Evolutionary conservation across 257 asterid genomes (phyloP).

Genomic region (Leonotis leonurus): DNA sequence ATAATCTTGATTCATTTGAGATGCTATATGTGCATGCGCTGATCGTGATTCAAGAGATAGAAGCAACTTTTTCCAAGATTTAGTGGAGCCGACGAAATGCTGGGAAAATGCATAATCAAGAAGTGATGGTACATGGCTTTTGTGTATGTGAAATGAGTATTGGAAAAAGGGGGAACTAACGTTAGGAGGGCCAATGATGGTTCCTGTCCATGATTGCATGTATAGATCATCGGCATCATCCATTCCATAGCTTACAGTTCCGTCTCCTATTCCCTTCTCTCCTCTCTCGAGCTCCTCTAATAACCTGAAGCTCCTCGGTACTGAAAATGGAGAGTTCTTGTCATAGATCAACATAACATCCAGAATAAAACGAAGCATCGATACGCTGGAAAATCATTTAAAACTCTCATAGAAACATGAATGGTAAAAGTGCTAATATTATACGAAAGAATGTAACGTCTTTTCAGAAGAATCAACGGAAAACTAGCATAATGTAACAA

Average conservation of each 20-base stretch:
- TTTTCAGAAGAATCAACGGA: background rate
- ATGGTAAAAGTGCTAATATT: background rate
- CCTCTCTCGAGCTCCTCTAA: constrained; percentile 88
- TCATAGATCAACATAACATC: background rate
- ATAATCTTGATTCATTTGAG: background rate
- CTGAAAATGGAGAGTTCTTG: constrained; percentile 27
- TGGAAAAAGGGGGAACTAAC: constrained; percentile 28
- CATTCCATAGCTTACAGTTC: constrained; percentile 91
- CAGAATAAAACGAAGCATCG: background rate
- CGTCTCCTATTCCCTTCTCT: constrained; percentile 90
- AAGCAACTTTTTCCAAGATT: background rate
- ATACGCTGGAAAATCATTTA: too few species aligned
- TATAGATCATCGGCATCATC: constrained; percentile 76
- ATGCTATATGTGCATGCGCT: background rate
- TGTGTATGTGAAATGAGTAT: background rate
- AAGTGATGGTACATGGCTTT: too few species aligned
- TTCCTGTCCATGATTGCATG: constrained; percentile 94
- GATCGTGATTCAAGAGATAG: constrained; percentile 4
- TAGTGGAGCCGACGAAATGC: background rate
- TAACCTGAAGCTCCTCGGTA: constrained; percentile 78
- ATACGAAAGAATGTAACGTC: background rate
- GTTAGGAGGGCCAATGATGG: constrained; percentile 82
- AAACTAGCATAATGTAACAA: background rate
- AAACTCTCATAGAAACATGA: background rate
- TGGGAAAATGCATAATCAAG: background rate